A percentile compares a stretch with the other conserved stretches of the same genome.
phyloP scores from a whole-genome alignment of 2,329 filamentous ascomycete genomes.

The Dothistroma pini region DNA sequence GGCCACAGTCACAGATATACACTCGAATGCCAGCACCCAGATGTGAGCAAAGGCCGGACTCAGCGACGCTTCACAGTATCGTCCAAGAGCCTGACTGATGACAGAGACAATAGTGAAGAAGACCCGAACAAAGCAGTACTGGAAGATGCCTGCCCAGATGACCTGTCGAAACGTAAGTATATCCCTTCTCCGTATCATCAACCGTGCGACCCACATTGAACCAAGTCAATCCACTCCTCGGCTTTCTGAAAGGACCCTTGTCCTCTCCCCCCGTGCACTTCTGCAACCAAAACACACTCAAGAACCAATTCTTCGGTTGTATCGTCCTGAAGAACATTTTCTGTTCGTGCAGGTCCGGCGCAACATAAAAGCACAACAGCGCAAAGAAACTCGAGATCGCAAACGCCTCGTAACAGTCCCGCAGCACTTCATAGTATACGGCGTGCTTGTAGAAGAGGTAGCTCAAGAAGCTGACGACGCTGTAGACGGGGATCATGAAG shows the following conservation, averaged over 20 bases:
- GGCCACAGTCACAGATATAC: constrained; percentile 69
- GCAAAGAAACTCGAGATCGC: constrained; percentile 85
- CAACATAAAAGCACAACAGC: constrained; percentile 75
- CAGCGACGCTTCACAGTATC: constrained; percentile 76
- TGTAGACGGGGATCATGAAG: constrained; percentile 82
- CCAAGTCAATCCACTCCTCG: constrained; percentile 78
- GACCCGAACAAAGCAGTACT: constrained; percentile 80
- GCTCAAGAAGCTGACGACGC: constrained; percentile 68
- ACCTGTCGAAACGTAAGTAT: constrained; percentile 46
- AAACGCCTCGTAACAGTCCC: constrained; percentile 86
- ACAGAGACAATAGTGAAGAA: constrained; percentile 76
- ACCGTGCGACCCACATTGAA: constrained; percentile 63
- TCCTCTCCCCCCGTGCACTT: constrained; percentile 66
- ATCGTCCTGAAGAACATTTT: constrained; percentile 75
- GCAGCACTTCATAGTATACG: constrained; percentile 75
- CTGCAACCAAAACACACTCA: constrained; percentile 66
- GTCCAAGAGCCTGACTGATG: constrained; percentile 62
- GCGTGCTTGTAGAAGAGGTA: constrained; percentile 71
- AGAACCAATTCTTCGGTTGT: constrained; percentile 68
- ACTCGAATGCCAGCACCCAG: constrained; percentile 74
- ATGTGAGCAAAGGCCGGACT: constrained; percentile 77
- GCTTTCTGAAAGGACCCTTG: constrained; percentile 66
- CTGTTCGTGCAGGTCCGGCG: constrained; percentile 71
- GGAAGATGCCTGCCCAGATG: constrained; percentile 76
- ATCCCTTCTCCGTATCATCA: neutral